A percentile compares a stretch with the other conserved stretches of the same genome.
These are phyloP conservation scores for Chrysanthemum lavandulifolium DNA, from an alignment of 129 eudicot species.

Conservation along the genomic window DNA sequence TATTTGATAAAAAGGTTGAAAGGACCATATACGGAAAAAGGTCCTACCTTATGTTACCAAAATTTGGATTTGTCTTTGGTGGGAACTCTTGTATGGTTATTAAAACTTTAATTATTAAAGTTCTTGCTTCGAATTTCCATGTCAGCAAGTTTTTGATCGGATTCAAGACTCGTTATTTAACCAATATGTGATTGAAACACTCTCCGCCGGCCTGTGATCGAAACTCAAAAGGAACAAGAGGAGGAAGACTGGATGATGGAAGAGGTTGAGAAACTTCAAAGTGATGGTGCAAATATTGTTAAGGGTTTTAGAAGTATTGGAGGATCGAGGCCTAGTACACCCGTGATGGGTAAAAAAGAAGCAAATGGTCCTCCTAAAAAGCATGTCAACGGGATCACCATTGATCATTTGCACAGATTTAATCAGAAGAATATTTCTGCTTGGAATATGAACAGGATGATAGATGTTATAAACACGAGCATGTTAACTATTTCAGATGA, in stretches of 20 bases:
- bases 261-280: conserved; percentile 48
- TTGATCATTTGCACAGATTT: conserved; percentile 58
- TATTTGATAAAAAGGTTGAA: not conserved
- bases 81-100: conserved; percentile 52
- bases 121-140: conserved; percentile 53
- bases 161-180: conserved; percentile 60
- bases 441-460: conserved; percentile 73
- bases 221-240: conserved; percentile 31
- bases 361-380: conserved; percentile 24
- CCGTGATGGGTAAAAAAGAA: conserved; percentile 8
- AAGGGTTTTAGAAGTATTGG: conserved; percentile 35
- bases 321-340: conserved; percentile 31
- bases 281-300: conserved; percentile 42
- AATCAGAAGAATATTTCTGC: conserved; percentile 71
- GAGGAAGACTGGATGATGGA: conserved; percentile 34
- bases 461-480: conserved; percentile 50
- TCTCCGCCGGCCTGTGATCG: conserved; percentile 38
- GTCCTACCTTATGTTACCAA: conserved; percentile 40
- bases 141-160: conserved; percentile 58
- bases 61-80: conserved; percentile 53
- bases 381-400: conserved; percentile 44
- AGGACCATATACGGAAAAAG: conserved; percentile 25
- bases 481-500: conserved; percentile 57
- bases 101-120: conserved; percentile 48
- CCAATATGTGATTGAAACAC: conserved; percentile 46